phyloP scores from a whole-genome alignment of 2,329 filamentous ascomycete genomes.

The Alternaria consortialis region DNA sequence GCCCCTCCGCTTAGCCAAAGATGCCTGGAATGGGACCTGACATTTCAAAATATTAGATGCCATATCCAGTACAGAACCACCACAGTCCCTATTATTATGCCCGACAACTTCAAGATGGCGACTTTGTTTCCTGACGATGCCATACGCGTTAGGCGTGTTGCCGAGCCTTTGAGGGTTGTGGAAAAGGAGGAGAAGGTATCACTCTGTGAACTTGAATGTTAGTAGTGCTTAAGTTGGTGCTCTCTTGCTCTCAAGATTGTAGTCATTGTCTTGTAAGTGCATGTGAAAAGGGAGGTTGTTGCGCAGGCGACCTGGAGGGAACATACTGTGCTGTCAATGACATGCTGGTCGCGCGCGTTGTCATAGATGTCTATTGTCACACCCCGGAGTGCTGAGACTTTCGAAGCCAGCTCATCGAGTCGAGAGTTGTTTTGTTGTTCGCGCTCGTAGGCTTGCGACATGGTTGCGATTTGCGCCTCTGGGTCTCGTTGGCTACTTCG shows the following conservation, averaged over 20 bases:
- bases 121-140: slow-evolving; percentile 89
- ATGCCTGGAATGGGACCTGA: neutral
- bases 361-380: slow-evolving; percentile 99
- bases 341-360: slow-evolving; percentile 85
- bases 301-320: neutral
- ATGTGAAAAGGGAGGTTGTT: too few species aligned
- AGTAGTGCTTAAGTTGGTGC: slow-evolving; percentile 32
- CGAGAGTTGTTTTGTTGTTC: slow-evolving; percentile 92
- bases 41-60: slow-evolving; percentile 28
- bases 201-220: slow-evolving; percentile 60
- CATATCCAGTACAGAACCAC: slow-evolving; percentile 78
- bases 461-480: slow-evolving; percentile 38
- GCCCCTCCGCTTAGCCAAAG: neutral
- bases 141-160: slow-evolving; percentile 84
- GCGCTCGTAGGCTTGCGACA: slow-evolving; percentile 67
- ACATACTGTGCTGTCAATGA: slow-evolving; percentile 88
- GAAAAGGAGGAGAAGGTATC: slow-evolving; percentile 92
- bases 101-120: slow-evolving; percentile 87
- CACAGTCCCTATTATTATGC: slow-evolving; percentile 77
- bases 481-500: neutral
- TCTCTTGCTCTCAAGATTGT: slow-evolving; percentile 57
- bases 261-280: neutral
- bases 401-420: slow-evolving; percentile 87
- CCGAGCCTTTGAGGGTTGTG: slow-evolving; percentile 83
- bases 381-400: slow-evolving; percentile 89